Percentiles rank a stretch among this genome's conserved stretches.
Evolutionary conservation across 768 basidiomycete genomes (phyloP).

Genomic region (Tulasnella sp.): DNA sequence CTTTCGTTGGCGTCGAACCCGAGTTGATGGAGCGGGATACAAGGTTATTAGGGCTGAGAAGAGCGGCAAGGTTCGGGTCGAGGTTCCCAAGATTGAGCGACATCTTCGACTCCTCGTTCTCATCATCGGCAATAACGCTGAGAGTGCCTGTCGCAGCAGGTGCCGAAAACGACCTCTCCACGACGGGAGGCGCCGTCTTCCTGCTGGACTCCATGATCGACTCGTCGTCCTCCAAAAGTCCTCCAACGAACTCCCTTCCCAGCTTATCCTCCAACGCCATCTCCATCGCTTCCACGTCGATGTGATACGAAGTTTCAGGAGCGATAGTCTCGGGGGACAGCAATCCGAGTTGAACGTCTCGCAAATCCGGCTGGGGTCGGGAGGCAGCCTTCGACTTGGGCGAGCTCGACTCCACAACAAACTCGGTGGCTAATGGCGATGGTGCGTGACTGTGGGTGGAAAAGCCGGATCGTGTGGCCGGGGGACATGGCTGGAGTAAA

Average conservation of each 20-base stretch:
- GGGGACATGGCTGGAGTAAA: not conserved
- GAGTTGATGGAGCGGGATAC: not conserved
- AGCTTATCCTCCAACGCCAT: not conserved
- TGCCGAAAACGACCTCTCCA: not conserved
- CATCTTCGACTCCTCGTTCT: not conserved
- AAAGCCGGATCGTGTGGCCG: not conserved
- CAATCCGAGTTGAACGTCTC: not conserved
- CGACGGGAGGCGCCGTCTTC: not conserved
- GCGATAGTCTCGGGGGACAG: not conserved
- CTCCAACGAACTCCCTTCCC: constrained; percentile 11
- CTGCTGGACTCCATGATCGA: not conserved
- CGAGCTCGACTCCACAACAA: not conserved
- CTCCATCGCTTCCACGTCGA: constrained; percentile 12
- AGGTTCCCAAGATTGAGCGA: constrained; percentile 7
- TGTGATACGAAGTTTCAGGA: not conserved
- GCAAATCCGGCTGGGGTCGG: not conserved
- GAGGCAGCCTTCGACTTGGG: not conserved
- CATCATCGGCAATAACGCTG: not conserved
- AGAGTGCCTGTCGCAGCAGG: not conserved
- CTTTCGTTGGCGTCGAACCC: not conserved
- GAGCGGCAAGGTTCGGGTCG: constrained; percentile 15
- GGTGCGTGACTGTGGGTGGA: not conserved
- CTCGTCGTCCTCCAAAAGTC: constrained; percentile 6
- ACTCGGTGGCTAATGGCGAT: not conserved
- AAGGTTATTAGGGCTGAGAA: constrained; percentile 24